phyloP scores from a whole-genome alignment of 176 grass and related monocot species.

The Phoenix dactylifera region DNA sequence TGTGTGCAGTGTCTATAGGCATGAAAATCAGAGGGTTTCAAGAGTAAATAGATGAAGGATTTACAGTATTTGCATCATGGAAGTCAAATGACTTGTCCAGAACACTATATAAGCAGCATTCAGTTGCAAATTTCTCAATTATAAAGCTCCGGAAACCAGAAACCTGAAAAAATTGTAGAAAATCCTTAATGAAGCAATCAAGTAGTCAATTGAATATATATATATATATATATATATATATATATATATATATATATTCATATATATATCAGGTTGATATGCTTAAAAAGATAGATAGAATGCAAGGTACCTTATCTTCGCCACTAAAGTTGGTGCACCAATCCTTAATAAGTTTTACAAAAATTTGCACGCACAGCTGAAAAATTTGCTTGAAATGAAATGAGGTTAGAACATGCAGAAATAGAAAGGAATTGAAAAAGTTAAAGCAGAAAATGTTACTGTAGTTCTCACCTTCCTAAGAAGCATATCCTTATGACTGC shows the following conservation, averaged over 20 bases:
- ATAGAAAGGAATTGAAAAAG: too few relatives aligned
- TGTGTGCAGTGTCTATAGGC: too few relatives aligned
- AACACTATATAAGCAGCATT: slow-evolving; percentile 87
- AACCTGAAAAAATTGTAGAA: slow-evolving; percentile 38
- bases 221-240: too few relatives aligned
- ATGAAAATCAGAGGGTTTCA: neutral
- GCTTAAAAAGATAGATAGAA: neutral
- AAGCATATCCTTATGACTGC: slow-evolving; percentile 79
- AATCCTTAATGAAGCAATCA: too few relatives aligned
- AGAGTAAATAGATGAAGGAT: neutral
- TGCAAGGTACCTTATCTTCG: slow-evolving; percentile 61
- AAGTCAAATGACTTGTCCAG: slow-evolving; percentile 96
- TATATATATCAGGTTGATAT: too few relatives aligned
- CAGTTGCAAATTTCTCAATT: slow-evolving; percentile 69
- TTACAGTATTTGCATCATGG: slow-evolving; percentile 86
- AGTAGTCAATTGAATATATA: too few relatives aligned
- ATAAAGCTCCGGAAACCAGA: slow-evolving; percentile 87
- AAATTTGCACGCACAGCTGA: slow-evolving; percentile 87
- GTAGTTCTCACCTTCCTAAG: slow-evolving; percentile 52
- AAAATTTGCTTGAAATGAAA: slow-evolving; percentile 19
- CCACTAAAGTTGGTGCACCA: slow-evolving; percentile 64
- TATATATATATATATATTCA: too few relatives aligned
- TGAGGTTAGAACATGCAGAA: too few relatives aligned
- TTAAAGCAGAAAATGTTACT: too few relatives aligned
- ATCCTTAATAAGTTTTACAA: slow-evolving; percentile 83